Evolutionary conservation across 805 yeast species (phyloP), one percentile per base, ranked within the genome.

Genomic region (Torulaspora maleeae): DNA sequence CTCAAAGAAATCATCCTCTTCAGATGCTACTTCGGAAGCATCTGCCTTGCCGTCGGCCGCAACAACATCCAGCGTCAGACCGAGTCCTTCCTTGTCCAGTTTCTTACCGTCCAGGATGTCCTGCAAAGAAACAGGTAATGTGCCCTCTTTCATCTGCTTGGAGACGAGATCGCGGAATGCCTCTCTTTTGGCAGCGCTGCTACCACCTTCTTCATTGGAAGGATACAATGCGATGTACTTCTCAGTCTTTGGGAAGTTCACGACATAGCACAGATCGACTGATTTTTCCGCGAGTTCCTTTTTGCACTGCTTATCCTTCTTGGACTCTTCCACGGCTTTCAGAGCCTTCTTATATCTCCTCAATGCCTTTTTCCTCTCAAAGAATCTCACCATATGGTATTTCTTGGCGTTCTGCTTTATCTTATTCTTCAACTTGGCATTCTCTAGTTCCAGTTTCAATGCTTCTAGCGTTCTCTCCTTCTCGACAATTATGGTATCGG

Each of bases 311-410:
- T 52, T 53, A 15, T 58, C 56, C 24, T 59, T 59, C 6, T 56
- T 61, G 4, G 61, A 43, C 3, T 48, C 55, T 16, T 55, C 61
- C 11, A 61, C 44, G 36, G 59, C 53, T 48, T 71, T 73, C 38
- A 64, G 60, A 5, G 67, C 61, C 46, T 71, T 69, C 52, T 82
- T 84, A 59, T 86, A 78, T 47, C 72, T 77, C 60, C 95, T 76
- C 20, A 78, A 54, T 0, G 96, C 93, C 73, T 89, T 90, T 69
- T 88, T 87, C 60, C 76, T 79, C 65, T 90, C 98, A 51, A 93
- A 87, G 61, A 93, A 93, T 53, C 91, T 77, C 39, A 93, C 88
- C 90, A 88, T 89, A 61, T 88, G 96, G 63, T 93, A 93, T 67
- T 83, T 86, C 54, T 80, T 76, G 10, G 87, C 78, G 32, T 72